A percentile compares a stretch with the other conserved stretches of the same genome.
Evolutionary conservation across 2,329 filamentous ascomycete genomes (phyloP).

Genomic region (Trichoderma citrinoviride): DNA sequence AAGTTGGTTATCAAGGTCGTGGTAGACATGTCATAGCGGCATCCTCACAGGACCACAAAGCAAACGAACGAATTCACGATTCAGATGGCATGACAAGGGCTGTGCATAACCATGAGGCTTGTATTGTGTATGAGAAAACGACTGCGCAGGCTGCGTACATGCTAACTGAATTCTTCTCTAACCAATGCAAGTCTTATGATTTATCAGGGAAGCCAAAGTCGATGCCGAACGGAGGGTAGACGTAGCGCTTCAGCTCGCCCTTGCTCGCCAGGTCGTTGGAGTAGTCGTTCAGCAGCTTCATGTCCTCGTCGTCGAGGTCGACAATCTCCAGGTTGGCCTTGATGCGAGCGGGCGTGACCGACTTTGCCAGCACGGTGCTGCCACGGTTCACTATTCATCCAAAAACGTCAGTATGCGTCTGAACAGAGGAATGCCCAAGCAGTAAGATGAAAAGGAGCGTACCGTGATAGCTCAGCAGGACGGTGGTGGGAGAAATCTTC

Average conservation of each 20-base stretch:
- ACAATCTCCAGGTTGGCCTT: conserved; percentile 67
- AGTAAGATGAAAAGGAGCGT: conserved; percentile 33
- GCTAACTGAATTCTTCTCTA: not conserved
- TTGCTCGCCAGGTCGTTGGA: conserved; percentile 49
- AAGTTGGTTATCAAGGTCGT: conserved; percentile 75
- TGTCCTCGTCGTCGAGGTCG: conserved; percentile 61
- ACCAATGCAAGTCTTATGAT: conserved; percentile 28
- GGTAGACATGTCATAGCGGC: conserved; percentile 43
- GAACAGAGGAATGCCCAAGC: not conserved
- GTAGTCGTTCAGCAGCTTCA: conserved; percentile 57
- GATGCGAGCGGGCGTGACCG: conserved; percentile 65
- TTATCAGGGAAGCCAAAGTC: conserved; percentile 74
- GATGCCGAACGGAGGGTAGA: conserved; percentile 67
- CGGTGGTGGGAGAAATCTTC: conserved; percentile 56
- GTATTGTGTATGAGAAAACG: not conserved
- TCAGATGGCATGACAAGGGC: not conserved
- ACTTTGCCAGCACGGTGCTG: conserved; percentile 71
- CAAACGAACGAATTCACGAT: conserved; percentile 17
- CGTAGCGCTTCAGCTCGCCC: conserved; percentile 57
- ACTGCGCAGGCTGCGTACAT: not conserved
- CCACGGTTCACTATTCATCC: conserved; percentile 58
- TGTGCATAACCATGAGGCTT: not conserved
- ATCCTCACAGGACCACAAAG: not conserved
- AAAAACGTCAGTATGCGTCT: not conserved
- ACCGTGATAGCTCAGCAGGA: conserved; percentile 73